Evolutionary conservation across 306 rosid species (phyloP).

Genomic region (Mucuna pruriens): DNA sequence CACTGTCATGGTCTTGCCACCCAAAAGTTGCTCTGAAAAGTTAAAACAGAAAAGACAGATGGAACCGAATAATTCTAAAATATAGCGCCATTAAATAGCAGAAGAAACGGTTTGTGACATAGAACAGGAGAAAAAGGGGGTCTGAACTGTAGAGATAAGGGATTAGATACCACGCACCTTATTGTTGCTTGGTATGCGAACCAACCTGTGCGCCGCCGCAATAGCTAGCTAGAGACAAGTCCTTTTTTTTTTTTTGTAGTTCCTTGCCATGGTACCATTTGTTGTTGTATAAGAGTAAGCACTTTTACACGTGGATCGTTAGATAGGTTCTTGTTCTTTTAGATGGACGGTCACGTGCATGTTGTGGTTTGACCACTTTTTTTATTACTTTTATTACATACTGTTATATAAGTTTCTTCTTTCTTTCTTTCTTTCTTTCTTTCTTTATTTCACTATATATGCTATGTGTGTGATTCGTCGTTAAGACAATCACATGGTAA

Average conservation of each 20-base stretch:
- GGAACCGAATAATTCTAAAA: neutral
- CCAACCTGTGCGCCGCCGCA: slow-evolving; percentile 55
- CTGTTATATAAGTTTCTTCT: neutral
- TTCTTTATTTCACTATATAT: neutral
- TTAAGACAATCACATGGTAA: neutral
- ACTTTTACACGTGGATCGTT: slow-evolving; percentile 50
- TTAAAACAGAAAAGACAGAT: neutral
- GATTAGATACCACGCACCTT: slow-evolving; percentile 42
- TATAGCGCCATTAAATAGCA: slow-evolving; percentile 23
- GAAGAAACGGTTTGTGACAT: neutral
- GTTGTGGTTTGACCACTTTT: slow-evolving; percentile 25
- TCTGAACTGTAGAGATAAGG: slow-evolving; percentile 27
- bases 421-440: neutral
- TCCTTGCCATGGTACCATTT: no score
- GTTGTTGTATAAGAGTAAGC: neutral
- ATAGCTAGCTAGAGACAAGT: slow-evolving; percentile 28
- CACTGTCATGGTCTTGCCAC: slow-evolving; percentile 29
- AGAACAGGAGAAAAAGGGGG: neutral
- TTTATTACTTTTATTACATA: neutral
- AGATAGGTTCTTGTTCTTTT: slow-evolving; percentile 26
- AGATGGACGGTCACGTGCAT: slow-evolving; percentile 53
- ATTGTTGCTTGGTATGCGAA: slow-evolving; percentile 36
- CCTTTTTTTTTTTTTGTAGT: neutral
- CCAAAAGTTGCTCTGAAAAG: neutral
- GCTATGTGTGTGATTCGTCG: neutral